A percentile compares a stretch with the other conserved stretches of the same genome.
Evolutionary conservation across 2,329 filamentous ascomycete species (phyloP).

Genomic region (Zymoseptoria pseudotritici): DNA sequence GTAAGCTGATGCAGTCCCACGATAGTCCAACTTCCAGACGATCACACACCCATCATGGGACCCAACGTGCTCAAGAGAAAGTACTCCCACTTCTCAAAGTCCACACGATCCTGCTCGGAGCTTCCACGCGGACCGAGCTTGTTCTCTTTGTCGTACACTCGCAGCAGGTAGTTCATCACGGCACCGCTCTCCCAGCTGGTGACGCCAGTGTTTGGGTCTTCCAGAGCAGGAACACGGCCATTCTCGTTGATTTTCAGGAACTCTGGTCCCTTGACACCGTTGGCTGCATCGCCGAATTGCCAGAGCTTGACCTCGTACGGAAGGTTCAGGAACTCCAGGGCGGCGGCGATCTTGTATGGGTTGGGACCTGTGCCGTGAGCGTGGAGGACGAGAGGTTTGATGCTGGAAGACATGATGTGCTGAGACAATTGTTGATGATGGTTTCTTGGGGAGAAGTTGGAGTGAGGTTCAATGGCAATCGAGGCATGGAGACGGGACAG

Average conservation of each 20-base stretch:
- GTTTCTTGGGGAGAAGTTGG: neutral
- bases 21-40: neutral
- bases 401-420: slow-evolving; percentile 16
- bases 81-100: slow-evolving; percentile 42
- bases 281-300: slow-evolving; percentile 35
- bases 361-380: slow-evolving; percentile 38
- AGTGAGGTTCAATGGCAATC: neutral
- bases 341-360: slow-evolving; percentile 38
- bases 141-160: slow-evolving; percentile 38
- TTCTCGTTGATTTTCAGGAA: slow-evolving; percentile 41
- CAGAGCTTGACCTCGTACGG: slow-evolving; percentile 38
- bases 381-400: slow-evolving; percentile 35
- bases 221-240: slow-evolving; percentile 36
- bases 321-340: slow-evolving; percentile 34
- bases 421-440: neutral
- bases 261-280: slow-evolving; percentile 31
- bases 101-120: slow-evolving; percentile 35
- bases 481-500: neutral
- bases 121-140: slow-evolving; percentile 30
- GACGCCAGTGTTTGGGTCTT: slow-evolving; percentile 41
- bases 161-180: slow-evolving; percentile 43
- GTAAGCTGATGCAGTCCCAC: neutral
- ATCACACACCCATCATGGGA: slow-evolving; percentile 34
- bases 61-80: slow-evolving; percentile 37
- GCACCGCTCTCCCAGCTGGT: slow-evolving; percentile 46